Evolutionary conservation across 768 basidiomycete species (phyloP).

Genomic region (Pholiota microspora): DNA sequence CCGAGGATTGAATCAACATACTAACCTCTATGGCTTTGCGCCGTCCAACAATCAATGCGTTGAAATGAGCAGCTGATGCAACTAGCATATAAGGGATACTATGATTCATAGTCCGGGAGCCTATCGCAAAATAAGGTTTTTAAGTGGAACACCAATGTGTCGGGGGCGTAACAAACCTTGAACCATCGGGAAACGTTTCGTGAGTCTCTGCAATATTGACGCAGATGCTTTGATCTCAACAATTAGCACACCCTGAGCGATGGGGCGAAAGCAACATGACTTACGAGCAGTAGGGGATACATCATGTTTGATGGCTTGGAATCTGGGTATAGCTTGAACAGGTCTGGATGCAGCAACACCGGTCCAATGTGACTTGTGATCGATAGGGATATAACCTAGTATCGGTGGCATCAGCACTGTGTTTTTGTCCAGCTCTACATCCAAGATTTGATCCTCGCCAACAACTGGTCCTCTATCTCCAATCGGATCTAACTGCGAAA

Average conservation of each 20-base stretch:
- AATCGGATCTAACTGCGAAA: constrained; percentile 39
- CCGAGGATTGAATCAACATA: background rate
- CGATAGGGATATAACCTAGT: constrained; percentile 29
- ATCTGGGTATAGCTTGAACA: no score
- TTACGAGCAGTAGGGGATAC: background rate
- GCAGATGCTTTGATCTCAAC: constrained; percentile 22
- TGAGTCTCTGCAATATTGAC: constrained; percentile 29
- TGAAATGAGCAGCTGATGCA: constrained; percentile 31
- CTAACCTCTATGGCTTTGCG: constrained; percentile 52
- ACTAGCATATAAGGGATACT: constrained; percentile 41
- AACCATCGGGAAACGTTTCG: constrained; percentile 42
- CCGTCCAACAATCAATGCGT: constrained; percentile 37
- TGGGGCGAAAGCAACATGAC: background rate
- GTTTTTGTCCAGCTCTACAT: constrained; percentile 48
- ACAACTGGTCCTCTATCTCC: constrained; percentile 28
- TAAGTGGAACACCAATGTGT: background rate
- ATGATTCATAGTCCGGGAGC: constrained; percentile 17
- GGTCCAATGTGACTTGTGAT: constrained; percentile 38
- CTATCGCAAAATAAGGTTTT: constrained; percentile 9
- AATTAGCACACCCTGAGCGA: background rate
- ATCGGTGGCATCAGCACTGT: constrained; percentile 37
- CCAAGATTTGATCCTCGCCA: constrained; percentile 52
- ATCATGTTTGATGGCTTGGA: no score
- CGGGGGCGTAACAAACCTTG: constrained; percentile 26
- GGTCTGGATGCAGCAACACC: no score